phyloP scores from a whole-genome alignment of 2,329 filamentous ascomycete species.

The Byssochlamys sp. region DNA sequence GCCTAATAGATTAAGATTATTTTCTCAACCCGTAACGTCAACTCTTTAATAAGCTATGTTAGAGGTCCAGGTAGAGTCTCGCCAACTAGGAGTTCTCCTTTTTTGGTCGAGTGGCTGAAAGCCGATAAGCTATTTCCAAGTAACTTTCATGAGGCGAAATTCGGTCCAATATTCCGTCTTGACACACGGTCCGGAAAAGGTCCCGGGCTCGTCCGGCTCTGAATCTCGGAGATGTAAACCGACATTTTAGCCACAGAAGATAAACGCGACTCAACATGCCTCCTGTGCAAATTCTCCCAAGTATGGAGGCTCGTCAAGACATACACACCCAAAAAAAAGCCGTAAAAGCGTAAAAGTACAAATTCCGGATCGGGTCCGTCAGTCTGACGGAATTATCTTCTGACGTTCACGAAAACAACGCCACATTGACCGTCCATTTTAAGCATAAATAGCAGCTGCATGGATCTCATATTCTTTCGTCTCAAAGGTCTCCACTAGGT shows the following conservation, averaged over 20 bases:
- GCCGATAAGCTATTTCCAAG: too few relatives aligned
- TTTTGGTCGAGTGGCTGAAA: too few relatives aligned
- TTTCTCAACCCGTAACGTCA: too few relatives aligned
- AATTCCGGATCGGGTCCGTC: not conserved
- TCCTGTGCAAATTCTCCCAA: not conserved
- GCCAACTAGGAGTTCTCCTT: too few relatives aligned
- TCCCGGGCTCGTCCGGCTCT: not conserved
- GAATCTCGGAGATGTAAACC: not conserved
- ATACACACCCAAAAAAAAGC: not conserved
- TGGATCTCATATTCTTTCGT: not conserved
- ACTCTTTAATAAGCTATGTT: too few relatives aligned
- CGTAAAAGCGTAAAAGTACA: not conserved
- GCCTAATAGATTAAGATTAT: too few relatives aligned
- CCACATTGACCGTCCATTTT: not conserved
- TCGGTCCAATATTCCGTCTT: not conserved
- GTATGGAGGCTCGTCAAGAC: not conserved
- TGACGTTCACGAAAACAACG: not conserved
- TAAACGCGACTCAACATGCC: not conserved
- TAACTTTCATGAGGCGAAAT: not conserved
- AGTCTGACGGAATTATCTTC: not conserved
- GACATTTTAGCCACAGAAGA: not conserved
- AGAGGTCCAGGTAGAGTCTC: too few relatives aligned
- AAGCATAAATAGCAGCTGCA: conserved; percentile 3
- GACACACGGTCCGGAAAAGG: not conserved
- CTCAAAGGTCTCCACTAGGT: not conserved